Evolutionary conservation across 768 basidiomycete species (phyloP), one percentile per base, ranked within the genome.

Genomic region (Boletus rufocinnamomeus): DNA sequence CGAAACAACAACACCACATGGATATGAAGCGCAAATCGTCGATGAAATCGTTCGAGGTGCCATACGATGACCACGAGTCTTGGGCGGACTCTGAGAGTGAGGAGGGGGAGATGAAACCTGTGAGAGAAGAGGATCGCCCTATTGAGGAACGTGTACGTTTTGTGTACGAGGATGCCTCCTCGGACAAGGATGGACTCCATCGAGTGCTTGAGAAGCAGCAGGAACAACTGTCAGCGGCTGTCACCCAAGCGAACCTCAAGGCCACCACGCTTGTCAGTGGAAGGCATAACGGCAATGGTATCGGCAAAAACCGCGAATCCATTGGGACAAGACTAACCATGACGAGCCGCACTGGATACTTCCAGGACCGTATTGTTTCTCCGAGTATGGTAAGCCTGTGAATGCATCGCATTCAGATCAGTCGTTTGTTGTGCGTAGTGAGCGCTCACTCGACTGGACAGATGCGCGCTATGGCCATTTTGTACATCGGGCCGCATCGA

Each of bases 401-500:
- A 41, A 50, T 50, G 32, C 53, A 60, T 38, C 14, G n/a, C 46
- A 48, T 53, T 41, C 56, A 37, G 53, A 56, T 57, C 52, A 52
- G 52, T 46, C 28, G 28, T 11, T 32, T 38, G 19, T 9, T 53
- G 19, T 16, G n/a, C 13, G 43, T 44, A 43, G 40, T 16, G 17
- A 50, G 25, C 35, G 46, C 50, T 69, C 37, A 69, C n/a, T 44
- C 28, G n/a, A 55, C n/a, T 17, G n/a, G 37, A 56, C 45, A 98
- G 96, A 98, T 98, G 93, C 91, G 97, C 37, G 95, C 96, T 0
- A 99, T 99, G 97, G 96, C 96, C 4, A 95, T 97, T 69, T 76
- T 96, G 62, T 97, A 97, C 75, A 89, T 99, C 58, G 96, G 96
- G 1, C 96, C 97, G 1, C 85, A 91, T 67, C 88, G 87, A 52